Percentiles rank a stretch among this genome's conserved stretches.
Conservation (phyloP, 768 basidiomycete genomes). For the Lactifluus subvellereus region DNA sequence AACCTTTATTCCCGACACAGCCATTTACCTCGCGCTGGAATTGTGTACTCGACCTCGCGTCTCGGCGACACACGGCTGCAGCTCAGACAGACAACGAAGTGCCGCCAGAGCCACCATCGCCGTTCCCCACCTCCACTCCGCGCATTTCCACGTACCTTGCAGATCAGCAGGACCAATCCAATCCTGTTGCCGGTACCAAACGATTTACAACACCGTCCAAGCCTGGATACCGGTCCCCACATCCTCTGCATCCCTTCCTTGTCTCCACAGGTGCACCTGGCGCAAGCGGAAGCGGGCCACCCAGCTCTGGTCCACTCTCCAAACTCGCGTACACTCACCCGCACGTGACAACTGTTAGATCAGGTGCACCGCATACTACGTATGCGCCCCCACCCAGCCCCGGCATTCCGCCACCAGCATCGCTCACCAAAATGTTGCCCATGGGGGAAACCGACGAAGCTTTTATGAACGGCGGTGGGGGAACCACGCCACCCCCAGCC, state of each 20-base stretch:
- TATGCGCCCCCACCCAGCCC: constrained; percentile 19
- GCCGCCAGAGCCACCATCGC: constrained; percentile 73
- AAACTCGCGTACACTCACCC: constrained; percentile 18
- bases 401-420: constrained; percentile 23
- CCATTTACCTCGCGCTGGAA: constrained; percentile 87
- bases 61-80: constrained; percentile 27
- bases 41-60: constrained; percentile 74
- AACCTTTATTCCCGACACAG: constrained; percentile 53
- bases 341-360: constrained; percentile 5
- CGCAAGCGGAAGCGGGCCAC: constrained; percentile 12
- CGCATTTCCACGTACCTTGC: constrained; percentile 21
- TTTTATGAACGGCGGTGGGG: constrained; percentile 18
- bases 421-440: constrained; percentile 17
- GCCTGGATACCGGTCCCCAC: constrained; percentile 31
- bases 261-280: constrained; percentile 30
- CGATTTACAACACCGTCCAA: constrained; percentile 38
- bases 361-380: constrained; percentile 16
- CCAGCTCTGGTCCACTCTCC: constrained; percentile 15
- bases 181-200: constrained; percentile 49
- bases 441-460: constrained; percentile 21
- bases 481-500: constrained; percentile 33
- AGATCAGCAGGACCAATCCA: constrained; percentile 26
- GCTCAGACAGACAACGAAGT: constrained; percentile 36
- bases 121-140: constrained; percentile 49
- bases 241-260: constrained; percentile 28